Evolutionary conservation across 768 basidiomycete genomes (phyloP).

Genomic region (Phylloporus rhodoxanthus): DNA sequence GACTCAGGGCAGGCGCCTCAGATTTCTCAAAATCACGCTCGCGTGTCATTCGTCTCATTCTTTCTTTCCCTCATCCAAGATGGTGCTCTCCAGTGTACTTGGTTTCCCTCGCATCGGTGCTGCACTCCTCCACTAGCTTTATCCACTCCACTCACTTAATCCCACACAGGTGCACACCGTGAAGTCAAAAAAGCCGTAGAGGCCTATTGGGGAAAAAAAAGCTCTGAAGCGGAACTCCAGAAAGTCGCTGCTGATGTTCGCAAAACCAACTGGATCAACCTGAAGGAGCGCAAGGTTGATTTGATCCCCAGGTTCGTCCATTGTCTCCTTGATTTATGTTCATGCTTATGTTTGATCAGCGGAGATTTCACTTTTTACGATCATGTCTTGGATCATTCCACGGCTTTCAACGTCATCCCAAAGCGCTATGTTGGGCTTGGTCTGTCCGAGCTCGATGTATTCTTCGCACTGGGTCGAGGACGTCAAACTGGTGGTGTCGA

Average conservation of each 20-base stretch:
- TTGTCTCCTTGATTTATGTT: constrained; percentile 2
- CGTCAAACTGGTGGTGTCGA: constrained; percentile 93
- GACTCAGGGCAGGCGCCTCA: constrained; percentile 32
- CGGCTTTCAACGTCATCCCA: constrained; percentile 94
- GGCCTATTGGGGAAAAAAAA: constrained; percentile 95
- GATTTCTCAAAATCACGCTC: constrained; percentile 27
- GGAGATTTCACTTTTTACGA: constrained; percentile 99
- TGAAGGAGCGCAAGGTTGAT: constrained; percentile 85
- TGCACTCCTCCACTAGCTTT: neutral
- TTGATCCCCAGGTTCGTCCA: constrained; percentile 76
- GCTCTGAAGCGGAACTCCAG: constrained; percentile 80
- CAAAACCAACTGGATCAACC: constrained; percentile 79
- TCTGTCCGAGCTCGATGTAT: constrained; percentile 86
- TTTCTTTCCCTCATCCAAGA: constrained; percentile 28
- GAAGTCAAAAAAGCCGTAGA: constrained; percentile 98
- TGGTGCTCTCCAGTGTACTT: constrained; percentile 82
- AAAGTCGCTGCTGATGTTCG: constrained; percentile 83
- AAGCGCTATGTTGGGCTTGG: constrained; percentile 85
- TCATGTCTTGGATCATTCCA: constrained; percentile 96
- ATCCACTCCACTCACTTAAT: constrained; percentile 2
- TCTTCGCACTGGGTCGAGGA: constrained; percentile 99
- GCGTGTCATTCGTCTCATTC: constrained; percentile 5
- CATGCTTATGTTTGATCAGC: constrained; percentile 40
- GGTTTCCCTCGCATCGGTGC: constrained; percentile 85
- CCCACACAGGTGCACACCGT: constrained; percentile 71